These are phyloP conservation scores for Pugionium cornutum DNA, from an alignment of 345 rosid genomes.

Conservation along the genomic window DNA sequence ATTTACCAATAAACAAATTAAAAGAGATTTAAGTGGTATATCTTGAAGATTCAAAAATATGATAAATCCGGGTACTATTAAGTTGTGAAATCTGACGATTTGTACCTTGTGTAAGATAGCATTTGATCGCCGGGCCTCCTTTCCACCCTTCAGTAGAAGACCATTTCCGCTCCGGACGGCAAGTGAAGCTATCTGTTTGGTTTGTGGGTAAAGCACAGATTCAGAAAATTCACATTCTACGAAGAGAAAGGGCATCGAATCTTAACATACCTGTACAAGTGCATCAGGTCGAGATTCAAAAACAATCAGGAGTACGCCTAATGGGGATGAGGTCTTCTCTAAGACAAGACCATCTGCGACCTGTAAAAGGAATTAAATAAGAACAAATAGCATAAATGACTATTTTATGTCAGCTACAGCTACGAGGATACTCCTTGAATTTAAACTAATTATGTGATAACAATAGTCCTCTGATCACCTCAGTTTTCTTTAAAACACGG, in stretches of 20 bases:
- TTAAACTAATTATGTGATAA: conserved; percentile 16
- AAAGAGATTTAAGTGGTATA: neutral
- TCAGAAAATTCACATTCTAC: conserved; percentile 9
- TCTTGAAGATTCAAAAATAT: conserved; percentile 17
- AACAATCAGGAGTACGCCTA: conserved; percentile 94
- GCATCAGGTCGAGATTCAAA: conserved; percentile 99
- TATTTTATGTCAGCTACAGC: neutral
- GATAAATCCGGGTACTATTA: conserved; percentile 7
- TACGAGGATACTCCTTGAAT: neutral
- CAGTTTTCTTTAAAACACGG: conserved; percentile 72
- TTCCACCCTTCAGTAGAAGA: conserved; percentile 92
- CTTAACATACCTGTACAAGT: conserved; percentile 75
- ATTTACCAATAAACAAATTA: conserved; percentile 10
- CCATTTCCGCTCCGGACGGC: conserved; percentile 98
- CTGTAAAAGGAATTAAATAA: conserved; percentile 46
- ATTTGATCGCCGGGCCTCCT: conserved; percentile 91
- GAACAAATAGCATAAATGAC: conserved; percentile 26
- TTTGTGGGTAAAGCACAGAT: conserved; percentile 25
- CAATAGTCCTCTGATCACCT: conserved; percentile 55
- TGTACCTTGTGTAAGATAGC: conserved; percentile 90
- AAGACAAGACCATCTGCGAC: conserved; percentile 89
- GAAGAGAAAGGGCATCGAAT: neutral
- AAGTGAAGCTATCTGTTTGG: conserved; percentile 85
- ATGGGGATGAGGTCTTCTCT: conserved; percentile 94
- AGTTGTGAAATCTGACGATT: neutral